These are phyloP conservation scores for Solanum chilense DNA, from an alignment of 257 asterid species.

Conservation along the genomic window DNA sequence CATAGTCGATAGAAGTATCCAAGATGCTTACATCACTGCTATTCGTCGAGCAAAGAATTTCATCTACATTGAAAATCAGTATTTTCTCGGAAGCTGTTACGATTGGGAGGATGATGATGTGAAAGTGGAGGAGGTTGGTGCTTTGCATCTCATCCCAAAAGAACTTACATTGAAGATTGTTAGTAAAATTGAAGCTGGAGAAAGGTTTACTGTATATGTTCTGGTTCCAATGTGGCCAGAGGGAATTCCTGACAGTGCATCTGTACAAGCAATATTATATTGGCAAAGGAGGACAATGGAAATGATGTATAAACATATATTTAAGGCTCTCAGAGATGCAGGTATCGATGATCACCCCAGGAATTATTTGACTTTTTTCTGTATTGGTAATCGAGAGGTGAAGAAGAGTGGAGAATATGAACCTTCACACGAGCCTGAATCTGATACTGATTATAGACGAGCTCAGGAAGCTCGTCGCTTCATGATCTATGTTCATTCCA, in stretches of 20 bases:
- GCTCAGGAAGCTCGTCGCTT: constrained; percentile 87
- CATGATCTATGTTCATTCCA: constrained; percentile 90
- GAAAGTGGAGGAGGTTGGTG: constrained; percentile 62
- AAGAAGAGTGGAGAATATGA: constrained; percentile 68
- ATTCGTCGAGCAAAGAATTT: constrained; percentile 77
- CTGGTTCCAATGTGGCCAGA: constrained; percentile 95
- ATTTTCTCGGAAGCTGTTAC: constrained; percentile 65
- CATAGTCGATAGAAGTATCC: constrained; percentile 72
- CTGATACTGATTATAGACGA: constrained; percentile 46
- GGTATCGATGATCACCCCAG: constrained; percentile 70
- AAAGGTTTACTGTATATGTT: constrained; percentile 58
- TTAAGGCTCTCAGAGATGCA: constrained; percentile 47
- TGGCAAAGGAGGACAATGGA: constrained; percentile 81
- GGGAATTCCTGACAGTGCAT: constrained; percentile 81
- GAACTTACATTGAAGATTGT: constrained; percentile 75
- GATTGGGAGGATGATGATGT: constrained; percentile 55
- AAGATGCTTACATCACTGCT: constrained; percentile 78
- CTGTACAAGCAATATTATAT: constrained; percentile 82
- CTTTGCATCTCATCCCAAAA: constrained; percentile 62
- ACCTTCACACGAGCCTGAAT: constrained; percentile 63
- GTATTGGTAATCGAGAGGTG: constrained; percentile 72
- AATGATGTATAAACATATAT: constrained; percentile 74
- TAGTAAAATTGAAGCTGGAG: constrained; percentile 75
- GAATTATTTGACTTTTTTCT: constrained; percentile 68
- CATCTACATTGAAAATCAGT: constrained; percentile 77